Percentiles rank a stretch among this genome's conserved stretches.
Evolutionary conservation across 176 grass and related monocot genomes (phyloP).

Genomic region (Thalia dealbata): DNA sequence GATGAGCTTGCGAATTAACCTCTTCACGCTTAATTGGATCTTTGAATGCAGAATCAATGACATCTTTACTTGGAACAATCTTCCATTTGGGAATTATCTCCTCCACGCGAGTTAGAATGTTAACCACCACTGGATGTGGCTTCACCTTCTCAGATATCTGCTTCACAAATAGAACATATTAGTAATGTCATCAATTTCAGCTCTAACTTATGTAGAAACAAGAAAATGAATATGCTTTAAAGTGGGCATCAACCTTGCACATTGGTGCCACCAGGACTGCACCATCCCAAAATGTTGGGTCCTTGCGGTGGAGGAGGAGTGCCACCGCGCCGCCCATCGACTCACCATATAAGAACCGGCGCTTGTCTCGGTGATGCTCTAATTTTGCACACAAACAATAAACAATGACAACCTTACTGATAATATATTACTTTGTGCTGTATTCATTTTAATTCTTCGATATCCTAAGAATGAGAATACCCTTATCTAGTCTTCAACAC

Average conservation of each 20-base stretch:
- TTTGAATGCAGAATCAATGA: slow-evolving; percentile 79
- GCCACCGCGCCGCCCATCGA: slow-evolving; percentile 82
- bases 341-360: slow-evolving; percentile 80
- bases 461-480: no score
- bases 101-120: slow-evolving; percentile 61
- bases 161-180: background rate
- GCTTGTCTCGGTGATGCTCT: slow-evolving; percentile 51
- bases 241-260: slow-evolving; percentile 54
- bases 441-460: no score
- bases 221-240: background rate
- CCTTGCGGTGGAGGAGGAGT: slow-evolving; percentile 61
- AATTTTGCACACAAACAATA: slow-evolving; percentile 9
- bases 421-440: no score
- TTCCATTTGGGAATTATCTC: slow-evolving; percentile 95
- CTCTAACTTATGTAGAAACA: no score
- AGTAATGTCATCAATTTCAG: no score
- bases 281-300: slow-evolving; percentile 79
- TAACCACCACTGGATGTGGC: slow-evolving; percentile 58
- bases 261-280: slow-evolving; percentile 69
- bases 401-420: background rate
- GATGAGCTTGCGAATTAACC: slow-evolving; percentile 15
- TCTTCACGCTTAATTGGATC: slow-evolving; percentile 70
- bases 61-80: slow-evolving; percentile 79
- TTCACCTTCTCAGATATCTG: slow-evolving; percentile 92
- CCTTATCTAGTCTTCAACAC: no score